Evolutionary conservation across 352 stramenopile genomes (phyloP).

Genomic region (Paralagenidium karlingii): DNA sequence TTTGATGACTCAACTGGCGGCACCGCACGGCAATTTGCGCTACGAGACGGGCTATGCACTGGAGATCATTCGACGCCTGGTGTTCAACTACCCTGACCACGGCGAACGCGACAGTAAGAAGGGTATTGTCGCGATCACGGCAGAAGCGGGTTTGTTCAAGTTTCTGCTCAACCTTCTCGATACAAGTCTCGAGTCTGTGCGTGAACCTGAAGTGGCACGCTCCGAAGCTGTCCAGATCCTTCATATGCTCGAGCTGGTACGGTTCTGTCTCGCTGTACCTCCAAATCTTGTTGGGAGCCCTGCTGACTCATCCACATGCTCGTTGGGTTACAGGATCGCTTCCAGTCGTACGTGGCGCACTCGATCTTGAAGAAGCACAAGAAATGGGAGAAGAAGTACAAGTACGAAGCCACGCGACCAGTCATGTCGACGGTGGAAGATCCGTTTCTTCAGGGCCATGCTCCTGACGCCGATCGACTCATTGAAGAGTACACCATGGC

Average conservation of each 20-base stretch:
- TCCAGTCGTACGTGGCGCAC: slow-evolving; percentile 55
- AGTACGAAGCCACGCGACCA: slow-evolving; percentile 32
- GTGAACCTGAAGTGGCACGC: slow-evolving; percentile 43
- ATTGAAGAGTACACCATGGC: slow-evolving; percentile 49
- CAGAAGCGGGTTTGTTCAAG: slow-evolving; percentile 48
- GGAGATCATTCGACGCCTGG: slow-evolving; percentile 61
- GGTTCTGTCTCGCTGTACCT: slow-evolving; percentile 1
- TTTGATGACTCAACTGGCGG: slow-evolving; percentile 36
- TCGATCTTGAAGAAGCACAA: slow-evolving; percentile 82
- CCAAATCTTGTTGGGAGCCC: not conserved
- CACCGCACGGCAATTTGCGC: slow-evolving; percentile 31
- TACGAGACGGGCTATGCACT: slow-evolving; percentile 51
- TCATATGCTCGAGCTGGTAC: slow-evolving; percentile 63
- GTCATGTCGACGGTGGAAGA: slow-evolving; percentile 39
- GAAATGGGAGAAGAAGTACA: slow-evolving; percentile 79
- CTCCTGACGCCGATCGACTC: slow-evolving; percentile 34
- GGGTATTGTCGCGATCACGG: slow-evolving; percentile 64
- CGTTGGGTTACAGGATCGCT: slow-evolving; percentile 20
- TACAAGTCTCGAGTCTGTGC: slow-evolving; percentile 32
- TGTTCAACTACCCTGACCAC: slow-evolving; percentile 56
- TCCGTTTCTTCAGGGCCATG: slow-evolving; percentile 50
- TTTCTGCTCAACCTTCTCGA: slow-evolving; percentile 72
- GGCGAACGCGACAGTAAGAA: slow-evolving; percentile 35
- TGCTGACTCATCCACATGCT: slow-evolving; percentile 1
- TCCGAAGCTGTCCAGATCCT: slow-evolving; percentile 67